phyloP scores from a whole-genome alignment of 225 moss, liverwort and hornwort genomes.

The Asterella californica region DNA sequence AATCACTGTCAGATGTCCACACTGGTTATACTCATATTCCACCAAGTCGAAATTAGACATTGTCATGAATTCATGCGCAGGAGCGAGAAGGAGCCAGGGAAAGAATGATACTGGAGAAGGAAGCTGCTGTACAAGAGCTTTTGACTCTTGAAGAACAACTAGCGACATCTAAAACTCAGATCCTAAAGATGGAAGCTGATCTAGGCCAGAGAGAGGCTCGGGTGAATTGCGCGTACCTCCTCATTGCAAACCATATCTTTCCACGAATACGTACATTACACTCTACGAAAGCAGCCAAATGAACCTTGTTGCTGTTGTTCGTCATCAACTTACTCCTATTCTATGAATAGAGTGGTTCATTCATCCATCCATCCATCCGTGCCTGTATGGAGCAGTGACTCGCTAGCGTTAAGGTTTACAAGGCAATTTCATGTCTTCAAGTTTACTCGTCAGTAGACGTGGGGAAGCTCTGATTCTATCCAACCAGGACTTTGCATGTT shows the following conservation, averaged over 20 bases:
- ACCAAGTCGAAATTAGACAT: neutral
- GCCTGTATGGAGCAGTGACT: neutral
- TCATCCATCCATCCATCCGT: neutral
- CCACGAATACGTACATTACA: neutral
- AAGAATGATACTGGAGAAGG: constrained; percentile 83
- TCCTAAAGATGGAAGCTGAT: constrained; percentile 57
- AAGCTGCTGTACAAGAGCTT: constrained; percentile 80
- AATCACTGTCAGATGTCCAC: neutral
- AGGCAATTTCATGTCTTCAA: neutral
- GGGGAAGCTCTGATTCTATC: neutral
- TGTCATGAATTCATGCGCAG: constrained; percentile 29
- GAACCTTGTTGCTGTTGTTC: neutral
- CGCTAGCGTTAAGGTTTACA: neutral
- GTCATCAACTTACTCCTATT: neutral
- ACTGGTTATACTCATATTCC: neutral
- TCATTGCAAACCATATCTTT: neutral
- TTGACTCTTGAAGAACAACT: constrained; percentile 62
- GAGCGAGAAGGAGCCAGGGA: constrained; percentile 83
- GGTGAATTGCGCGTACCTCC: constrained; percentile 13
- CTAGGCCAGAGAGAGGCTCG: constrained; percentile 49
- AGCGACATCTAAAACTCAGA: constrained; percentile 49
- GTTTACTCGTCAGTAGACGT: neutral
- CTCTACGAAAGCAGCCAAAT: neutral
- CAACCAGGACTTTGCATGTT: neutral
- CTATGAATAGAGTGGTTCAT: neutral